These are phyloP conservation scores for Pichia membranifaciens DNA, from an alignment of 805 yeast genomes.

Conservation along the genomic window DNA sequence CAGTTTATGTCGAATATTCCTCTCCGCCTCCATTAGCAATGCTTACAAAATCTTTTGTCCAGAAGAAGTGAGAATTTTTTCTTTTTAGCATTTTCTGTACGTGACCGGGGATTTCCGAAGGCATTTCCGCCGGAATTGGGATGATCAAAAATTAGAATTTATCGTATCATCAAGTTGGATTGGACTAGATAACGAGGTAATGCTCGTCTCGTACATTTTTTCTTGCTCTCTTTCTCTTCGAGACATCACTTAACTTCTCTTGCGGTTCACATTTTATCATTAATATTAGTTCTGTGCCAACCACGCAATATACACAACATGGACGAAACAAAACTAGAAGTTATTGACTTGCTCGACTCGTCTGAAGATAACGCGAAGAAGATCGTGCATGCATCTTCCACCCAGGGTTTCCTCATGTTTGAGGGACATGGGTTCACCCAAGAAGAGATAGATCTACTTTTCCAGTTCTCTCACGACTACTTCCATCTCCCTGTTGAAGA, in stretches of 20 bases:
- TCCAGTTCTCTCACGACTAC: constrained; percentile 23
- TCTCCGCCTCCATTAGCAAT: no score
- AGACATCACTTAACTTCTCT: no score
- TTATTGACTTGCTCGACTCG: constrained; percentile 36
- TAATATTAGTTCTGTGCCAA: not conserved
- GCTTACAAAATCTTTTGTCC: no score
- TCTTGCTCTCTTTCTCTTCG: not conserved
- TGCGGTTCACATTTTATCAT: not conserved
- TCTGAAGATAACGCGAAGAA: constrained; percentile 32
- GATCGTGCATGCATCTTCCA: constrained; percentile 40
- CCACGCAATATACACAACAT: not conserved
- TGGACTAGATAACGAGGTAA: no score
- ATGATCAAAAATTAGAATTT: no score
- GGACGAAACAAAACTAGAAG: constrained; percentile 33
- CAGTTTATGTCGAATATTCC: no score
- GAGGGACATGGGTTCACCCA: constrained; percentile 48
- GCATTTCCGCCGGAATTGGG: no score
- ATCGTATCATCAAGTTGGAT: no score
- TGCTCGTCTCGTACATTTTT: no score
- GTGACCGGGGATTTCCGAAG: no score
- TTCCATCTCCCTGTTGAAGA: constrained; percentile 41
- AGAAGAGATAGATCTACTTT: constrained; percentile 32
- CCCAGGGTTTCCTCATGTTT: constrained; percentile 46
- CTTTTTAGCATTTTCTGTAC: no score
- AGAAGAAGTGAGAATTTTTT: no score